These are phyloP conservation scores for Colletotrichum lupini DNA, from an alignment of 2,329 filamentous ascomycete species.

Conservation along the genomic window DNA sequence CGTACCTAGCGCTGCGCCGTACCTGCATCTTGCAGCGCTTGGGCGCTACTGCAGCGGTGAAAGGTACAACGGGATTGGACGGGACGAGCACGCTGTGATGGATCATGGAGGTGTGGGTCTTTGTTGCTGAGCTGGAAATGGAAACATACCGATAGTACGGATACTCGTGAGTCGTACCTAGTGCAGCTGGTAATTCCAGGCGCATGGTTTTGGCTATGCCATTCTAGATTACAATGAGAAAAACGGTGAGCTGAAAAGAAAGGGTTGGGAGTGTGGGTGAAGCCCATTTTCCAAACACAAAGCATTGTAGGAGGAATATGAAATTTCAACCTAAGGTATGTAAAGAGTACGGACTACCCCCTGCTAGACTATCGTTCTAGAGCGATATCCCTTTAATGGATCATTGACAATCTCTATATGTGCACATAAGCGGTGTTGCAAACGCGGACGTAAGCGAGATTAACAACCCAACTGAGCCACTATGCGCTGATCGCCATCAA, in stretches of 20 bases:
- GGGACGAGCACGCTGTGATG: background rate
- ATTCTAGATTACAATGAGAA: background rate
- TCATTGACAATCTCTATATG: background rate
- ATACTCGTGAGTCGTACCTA: background rate
- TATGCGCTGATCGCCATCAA: constrained; percentile 26
- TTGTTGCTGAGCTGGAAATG: background rate
- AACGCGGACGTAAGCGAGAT: constrained; percentile 26
- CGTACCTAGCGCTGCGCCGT: background rate
- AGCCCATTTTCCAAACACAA: background rate
- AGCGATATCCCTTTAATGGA: background rate
- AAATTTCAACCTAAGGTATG: background rate
- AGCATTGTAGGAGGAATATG: background rate
- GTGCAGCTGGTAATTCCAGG: background rate
- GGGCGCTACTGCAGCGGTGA: background rate
- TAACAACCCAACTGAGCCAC: constrained; percentile 10
- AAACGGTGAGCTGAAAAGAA: background rate
- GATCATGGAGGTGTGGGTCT: background rate
- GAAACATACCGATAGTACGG: background rate
- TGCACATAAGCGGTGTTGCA: background rate
- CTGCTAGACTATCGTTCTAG: background rate
- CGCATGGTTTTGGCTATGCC: background rate
- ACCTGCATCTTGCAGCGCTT: constrained; percentile 27
- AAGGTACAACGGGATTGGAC: background rate
- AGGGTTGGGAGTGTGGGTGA: background rate
- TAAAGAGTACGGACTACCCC: background rate